These are phyloP conservation scores for Hymenoscyphus fructigenus DNA, from an alignment of 2,329 filamentous ascomycete species.

Conservation along the genomic window DNA sequence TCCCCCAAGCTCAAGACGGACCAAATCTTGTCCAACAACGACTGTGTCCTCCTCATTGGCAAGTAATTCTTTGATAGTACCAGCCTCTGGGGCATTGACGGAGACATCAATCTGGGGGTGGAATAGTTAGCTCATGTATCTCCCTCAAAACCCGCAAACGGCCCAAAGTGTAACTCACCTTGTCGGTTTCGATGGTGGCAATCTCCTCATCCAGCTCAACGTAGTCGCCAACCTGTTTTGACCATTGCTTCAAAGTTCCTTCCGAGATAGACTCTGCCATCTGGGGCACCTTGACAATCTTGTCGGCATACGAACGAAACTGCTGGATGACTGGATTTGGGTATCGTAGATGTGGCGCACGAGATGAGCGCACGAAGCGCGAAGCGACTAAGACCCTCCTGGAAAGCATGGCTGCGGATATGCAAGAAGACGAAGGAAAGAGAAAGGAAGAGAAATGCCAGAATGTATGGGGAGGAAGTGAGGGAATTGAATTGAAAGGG, in stretches of 20 bases:
- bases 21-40: conserved; percentile 86
- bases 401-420: conserved; percentile 34
- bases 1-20: conserved; percentile 80
- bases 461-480: conserved; percentile 1
- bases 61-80: conserved; percentile 87
- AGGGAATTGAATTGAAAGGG: conserved; percentile 5
- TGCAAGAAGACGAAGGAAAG: conserved; percentile 10
- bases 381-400: conserved; percentile 35
- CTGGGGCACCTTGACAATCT: conserved; percentile 86
- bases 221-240: conserved; percentile 86
- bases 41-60: conserved; percentile 95
- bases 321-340: conserved; percentile 50
- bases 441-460: not conserved
- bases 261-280: conserved; percentile 99
- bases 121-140: conserved; percentile 18
- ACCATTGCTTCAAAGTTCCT: conserved; percentile 93
- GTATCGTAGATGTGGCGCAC: conserved; percentile 37
- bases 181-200: conserved; percentile 98
- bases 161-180: conserved; percentile 54
- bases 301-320: conserved; percentile 70
- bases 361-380: conserved; percentile 34
- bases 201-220: conserved; percentile 97
- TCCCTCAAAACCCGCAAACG: not conserved
- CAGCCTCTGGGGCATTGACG: conserved; percentile 89
- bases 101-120: conserved; percentile 81